phyloP scores from a whole-genome alignment of 495 filamentous ascomycete genomes.

The Usnea hakonensis region DNA sequence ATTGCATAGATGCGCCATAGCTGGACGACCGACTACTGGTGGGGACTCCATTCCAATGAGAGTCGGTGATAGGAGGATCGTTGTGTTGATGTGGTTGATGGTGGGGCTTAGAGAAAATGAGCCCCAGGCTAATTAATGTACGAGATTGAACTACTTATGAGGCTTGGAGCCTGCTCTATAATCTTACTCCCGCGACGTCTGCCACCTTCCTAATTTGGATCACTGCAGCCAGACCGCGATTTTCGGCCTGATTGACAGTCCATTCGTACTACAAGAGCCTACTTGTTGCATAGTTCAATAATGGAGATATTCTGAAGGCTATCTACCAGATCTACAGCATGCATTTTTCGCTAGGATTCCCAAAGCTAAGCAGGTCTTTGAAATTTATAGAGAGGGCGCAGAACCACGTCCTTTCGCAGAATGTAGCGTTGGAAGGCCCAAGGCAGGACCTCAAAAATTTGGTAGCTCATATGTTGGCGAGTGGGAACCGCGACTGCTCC shows the following conservation, averaged over 20 bases:
- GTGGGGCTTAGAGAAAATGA: not conserved
- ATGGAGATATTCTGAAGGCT: not conserved
- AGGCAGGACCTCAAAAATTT: slow-evolving; percentile 52
- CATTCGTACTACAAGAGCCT: not conserved
- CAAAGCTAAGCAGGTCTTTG: not conserved
- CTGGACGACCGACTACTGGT: not conserved
- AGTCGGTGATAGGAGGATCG: not conserved
- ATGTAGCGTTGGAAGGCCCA: slow-evolving; percentile 63
- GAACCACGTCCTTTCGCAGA: slow-evolving; percentile 44
- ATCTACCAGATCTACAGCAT: not conserved
- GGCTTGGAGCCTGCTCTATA: slow-evolving; percentile 9
- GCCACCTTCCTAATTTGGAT: not conserved
- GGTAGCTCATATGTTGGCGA: slow-evolving; percentile 54
- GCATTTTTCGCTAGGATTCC: not conserved
- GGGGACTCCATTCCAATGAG: not conserved
- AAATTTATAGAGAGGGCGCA: slow-evolving; percentile 60
- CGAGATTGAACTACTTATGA: not conserved
- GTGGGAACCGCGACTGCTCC: slow-evolving; percentile 53
- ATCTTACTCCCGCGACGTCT: not conserved
- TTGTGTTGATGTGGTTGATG: not conserved
- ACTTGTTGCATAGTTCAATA: not conserved
- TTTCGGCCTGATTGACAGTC: not conserved
- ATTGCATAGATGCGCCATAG: slow-evolving; percentile 11
- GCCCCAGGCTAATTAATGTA: slow-evolving; percentile 1
- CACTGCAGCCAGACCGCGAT: too few relatives aligned